Percentiles rank a stretch among this genome's conserved stretches.
These are phyloP conservation scores for Hygrophila difformis DNA, from an alignment of 257 asterid species.

Conservation along the genomic window DNA sequence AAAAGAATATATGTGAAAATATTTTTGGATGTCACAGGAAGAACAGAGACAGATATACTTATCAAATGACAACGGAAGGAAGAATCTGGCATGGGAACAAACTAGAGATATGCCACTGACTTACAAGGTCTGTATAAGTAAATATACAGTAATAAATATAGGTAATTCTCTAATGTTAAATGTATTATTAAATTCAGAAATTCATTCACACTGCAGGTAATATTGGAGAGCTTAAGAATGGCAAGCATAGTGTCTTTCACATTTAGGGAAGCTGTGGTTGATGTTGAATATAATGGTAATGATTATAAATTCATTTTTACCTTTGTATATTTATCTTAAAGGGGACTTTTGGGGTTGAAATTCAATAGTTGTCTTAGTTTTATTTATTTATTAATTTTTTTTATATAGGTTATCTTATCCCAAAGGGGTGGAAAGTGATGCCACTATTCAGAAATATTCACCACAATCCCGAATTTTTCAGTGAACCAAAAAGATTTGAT, in stretches of 20 bases:
- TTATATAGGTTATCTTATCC: slow-evolving; percentile 66
- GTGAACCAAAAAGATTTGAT: slow-evolving; percentile 63
- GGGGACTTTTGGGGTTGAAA: too few relatives aligned
- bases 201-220: slow-evolving; percentile 49
- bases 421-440: slow-evolving; percentile 98
- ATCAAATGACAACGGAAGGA: slow-evolving; percentile 42
- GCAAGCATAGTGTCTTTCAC: slow-evolving; percentile 87
- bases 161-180: too few relatives aligned
- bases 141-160: too few relatives aligned
- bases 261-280: slow-evolving; percentile 88
- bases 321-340: too few relatives aligned
- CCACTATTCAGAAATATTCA: slow-evolving; percentile 91
- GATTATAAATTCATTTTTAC: background rate
- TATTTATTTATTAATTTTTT: background rate
- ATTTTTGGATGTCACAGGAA: slow-evolving; percentile 25
- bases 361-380: too few relatives aligned
- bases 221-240: slow-evolving; percentile 82
- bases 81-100: slow-evolving; percentile 53
- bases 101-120: slow-evolving; percentile 76
- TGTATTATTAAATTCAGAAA: too few relatives aligned
- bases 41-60: slow-evolving; percentile 49
- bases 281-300: slow-evolving; percentile 73
- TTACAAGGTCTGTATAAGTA: slow-evolving; percentile 60
- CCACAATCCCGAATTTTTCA: slow-evolving; percentile 73
- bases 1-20: background rate